phyloP scores from a whole-genome alignment of 768 basidiomycete genomes.

The Calocera viscosa region DNA sequence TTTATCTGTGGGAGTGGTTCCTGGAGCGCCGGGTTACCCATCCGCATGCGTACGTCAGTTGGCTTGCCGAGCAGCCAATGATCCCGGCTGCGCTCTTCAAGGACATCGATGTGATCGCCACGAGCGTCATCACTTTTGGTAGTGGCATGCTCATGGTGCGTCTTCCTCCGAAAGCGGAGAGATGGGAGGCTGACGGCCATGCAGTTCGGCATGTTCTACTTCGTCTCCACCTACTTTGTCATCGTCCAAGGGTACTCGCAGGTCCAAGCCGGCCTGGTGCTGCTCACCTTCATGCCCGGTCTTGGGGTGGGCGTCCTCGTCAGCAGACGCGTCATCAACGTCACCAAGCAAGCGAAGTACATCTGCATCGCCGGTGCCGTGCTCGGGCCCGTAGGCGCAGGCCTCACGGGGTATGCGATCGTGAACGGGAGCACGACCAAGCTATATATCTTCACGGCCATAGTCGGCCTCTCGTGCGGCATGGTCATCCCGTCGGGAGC shows the following conservation, averaged over 20 bases:
- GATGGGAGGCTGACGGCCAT: neutral
- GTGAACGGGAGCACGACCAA: slow-evolving; percentile 27
- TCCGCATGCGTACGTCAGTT: neutral
- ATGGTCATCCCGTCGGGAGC: neutral
- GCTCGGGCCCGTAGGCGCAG: slow-evolving; percentile 33
- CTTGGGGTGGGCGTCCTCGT: neutral
- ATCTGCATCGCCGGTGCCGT: slow-evolving; percentile 32
- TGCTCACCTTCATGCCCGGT: slow-evolving; percentile 44
- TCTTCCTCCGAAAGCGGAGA: neutral
- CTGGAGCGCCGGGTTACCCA: slow-evolving; percentile 25
- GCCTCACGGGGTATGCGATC: slow-evolving; percentile 35
- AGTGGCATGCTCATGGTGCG: slow-evolving; percentile 38
- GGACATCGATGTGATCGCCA: slow-evolving; percentile 33
- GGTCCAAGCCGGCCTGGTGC: slow-evolving; percentile 34
- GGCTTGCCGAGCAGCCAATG: slow-evolving; percentile 29
- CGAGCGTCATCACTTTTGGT: slow-evolving; percentile 31
- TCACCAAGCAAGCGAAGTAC: slow-evolving; percentile 29
- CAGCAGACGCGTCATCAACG: neutral
- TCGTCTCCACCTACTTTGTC: slow-evolving; percentile 41
- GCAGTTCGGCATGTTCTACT: slow-evolving; percentile 31
- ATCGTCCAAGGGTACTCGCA: slow-evolving; percentile 32
- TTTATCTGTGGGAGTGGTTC: slow-evolving; percentile 35
- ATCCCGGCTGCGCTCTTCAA: slow-evolving; percentile 37
- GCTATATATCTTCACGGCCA: slow-evolving; percentile 34
- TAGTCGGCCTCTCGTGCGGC: slow-evolving; percentile 31